These are phyloP conservation scores for Ilex paraguariensis DNA, from an alignment of 305 asterid genomes.

Conservation along the genomic window DNA sequence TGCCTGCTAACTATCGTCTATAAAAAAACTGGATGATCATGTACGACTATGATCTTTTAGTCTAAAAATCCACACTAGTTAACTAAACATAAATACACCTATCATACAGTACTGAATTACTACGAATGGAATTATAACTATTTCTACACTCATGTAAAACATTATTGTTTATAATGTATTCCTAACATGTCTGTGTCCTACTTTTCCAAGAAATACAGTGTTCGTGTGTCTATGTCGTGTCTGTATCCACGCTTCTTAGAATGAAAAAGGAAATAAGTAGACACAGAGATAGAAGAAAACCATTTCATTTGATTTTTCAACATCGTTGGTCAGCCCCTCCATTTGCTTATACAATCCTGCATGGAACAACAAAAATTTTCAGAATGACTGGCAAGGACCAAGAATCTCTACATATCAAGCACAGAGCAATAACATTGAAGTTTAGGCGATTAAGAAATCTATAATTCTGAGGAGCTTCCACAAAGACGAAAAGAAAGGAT, in stretches of 20 bases:
- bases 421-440: too few species aligned
- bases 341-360: slow-evolving; percentile 79
- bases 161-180: not conserved
- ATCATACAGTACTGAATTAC: not conserved
- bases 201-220: too few species aligned
- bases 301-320: slow-evolving; percentile 91
- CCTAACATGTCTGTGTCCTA: not conserved
- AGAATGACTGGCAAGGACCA: not conserved
- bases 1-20: too few species aligned
- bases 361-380: slow-evolving; percentile 9
- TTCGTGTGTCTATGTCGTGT: too few species aligned
- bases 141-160: not conserved
- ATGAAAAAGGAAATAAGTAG: not conserved
- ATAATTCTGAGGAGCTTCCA: too few species aligned
- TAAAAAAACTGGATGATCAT: too few species aligned
- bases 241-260: not conserved
- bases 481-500: too few species aligned
- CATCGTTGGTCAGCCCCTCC: slow-evolving; percentile 64
- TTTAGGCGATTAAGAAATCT: too few species aligned
- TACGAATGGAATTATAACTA: not conserved
- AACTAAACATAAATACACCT: too few species aligned
- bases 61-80: too few species aligned
- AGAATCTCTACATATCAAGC: not conserved
- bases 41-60: too few species aligned
- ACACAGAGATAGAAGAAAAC: slow-evolving; percentile 22